Base-by-base conservation (phyloP, 345 rosid species). In the Pugionium cornutum region DNA sequence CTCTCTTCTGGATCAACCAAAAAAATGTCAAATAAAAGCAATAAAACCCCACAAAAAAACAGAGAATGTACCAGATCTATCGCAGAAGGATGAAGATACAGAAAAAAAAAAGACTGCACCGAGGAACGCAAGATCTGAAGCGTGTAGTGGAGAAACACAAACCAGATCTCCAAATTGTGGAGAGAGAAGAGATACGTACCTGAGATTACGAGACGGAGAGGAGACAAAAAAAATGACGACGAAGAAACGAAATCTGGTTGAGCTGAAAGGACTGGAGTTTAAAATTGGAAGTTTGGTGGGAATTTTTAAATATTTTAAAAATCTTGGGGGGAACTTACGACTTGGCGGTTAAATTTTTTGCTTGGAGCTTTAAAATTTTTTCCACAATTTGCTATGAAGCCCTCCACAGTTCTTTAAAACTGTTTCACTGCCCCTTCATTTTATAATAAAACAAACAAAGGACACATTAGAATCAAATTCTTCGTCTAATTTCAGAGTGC, bases 221-320 rank as follows among this genome's bases (percentile, higher is more conserved):
- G 36, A 45, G 53, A 66, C 36, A 35, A 27, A 34, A 41, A 11
- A 36, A 33, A 34, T 34, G 36, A 3, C 3, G 7, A 2, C 33
- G 37, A 53, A 35, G 4, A 18, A 31, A 7, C 57, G 31, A 36
- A 70, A 55, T 70, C 58, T 41, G 50, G 74, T 4, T 5, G 54
- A 9, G 18, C 1, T 28, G 41, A 29, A 63, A 34, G 26, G 69
- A 62, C 47, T 46, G 26, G 3, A 42, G 47, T 71, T 61, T 39
- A 39, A 64, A 48, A 37, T 41, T 48, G n/a, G 3, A 71, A 64
- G 45, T 56, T 71, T 56, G 75, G 75, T 64, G 75, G 75, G 69
- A 64, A 27, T 71, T 71, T 70, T 64, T 2, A 48, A 62, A 31
- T 64, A 56, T 48, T 71, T 64, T 71, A 8, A 56, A 71, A 50